Evolutionary conservation across 345 rosid genomes (phyloP).

Genomic region (Gossypium mustelinum): DNA sequence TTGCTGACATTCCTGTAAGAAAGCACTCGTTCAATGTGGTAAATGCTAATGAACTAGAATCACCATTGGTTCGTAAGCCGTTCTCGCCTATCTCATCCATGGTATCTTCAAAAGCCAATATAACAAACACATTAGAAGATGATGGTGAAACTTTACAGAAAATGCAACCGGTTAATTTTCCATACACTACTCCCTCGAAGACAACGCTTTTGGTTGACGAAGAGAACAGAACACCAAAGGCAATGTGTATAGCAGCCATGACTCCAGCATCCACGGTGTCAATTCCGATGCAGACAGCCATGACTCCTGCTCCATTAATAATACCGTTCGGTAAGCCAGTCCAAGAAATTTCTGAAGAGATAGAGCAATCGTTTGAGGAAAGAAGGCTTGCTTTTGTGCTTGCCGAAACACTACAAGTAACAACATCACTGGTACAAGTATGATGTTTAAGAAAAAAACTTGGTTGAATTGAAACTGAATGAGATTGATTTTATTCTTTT

Average conservation of each 20-base stretch:
- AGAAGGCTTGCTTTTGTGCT: constrained; percentile 52
- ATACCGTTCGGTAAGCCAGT: constrained; percentile 28
- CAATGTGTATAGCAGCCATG: constrained; percentile 52
- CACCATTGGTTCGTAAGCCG: neutral
- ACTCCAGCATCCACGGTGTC: constrained; percentile 61
- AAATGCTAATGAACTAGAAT: constrained; percentile 12
- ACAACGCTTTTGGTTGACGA: neutral
- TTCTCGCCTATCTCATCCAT: constrained; percentile 2
- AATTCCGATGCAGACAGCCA: constrained; percentile 73
- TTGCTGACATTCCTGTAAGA: constrained; percentile 14
- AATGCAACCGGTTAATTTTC: neutral
- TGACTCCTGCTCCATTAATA: constrained; percentile 46
- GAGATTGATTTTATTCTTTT: constrained; percentile 8
- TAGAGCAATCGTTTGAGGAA: constrained; percentile 89
- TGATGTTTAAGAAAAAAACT: constrained; percentile 24
- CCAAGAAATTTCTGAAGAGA: constrained; percentile 39
- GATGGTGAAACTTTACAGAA: neutral
- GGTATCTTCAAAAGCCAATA: neutral
- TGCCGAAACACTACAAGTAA: constrained; percentile 26
- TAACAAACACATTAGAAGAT: neutral
- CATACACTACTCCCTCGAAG: neutral
- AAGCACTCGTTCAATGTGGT: constrained; percentile 50
- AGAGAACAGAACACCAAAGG: constrained; percentile 50
- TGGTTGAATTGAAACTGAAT: constrained; percentile 3
- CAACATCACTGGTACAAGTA: constrained; percentile 38